A percentile compares a stretch with the other conserved stretches of the same genome.
Evolutionary conservation across 805 yeast genomes (phyloP).

Genomic region (Wickerhamomyces chambardii): DNA sequence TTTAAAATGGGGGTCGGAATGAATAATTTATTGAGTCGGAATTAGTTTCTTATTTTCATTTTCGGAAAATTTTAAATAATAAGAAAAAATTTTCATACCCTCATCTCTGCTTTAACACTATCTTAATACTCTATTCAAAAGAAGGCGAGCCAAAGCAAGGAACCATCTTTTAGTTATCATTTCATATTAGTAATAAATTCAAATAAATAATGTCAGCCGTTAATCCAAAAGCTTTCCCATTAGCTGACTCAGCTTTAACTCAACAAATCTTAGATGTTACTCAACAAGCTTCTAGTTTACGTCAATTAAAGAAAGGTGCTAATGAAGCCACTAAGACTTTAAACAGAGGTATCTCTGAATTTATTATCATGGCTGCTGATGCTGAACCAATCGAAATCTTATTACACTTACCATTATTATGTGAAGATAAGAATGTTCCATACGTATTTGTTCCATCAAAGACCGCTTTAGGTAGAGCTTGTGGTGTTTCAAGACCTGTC

Average conservation of each 20-base stretch:
- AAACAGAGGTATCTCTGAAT: slow-evolving; percentile 99
- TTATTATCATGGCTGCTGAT: slow-evolving; percentile 99
- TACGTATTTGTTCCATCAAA: slow-evolving; percentile 98
- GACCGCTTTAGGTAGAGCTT: slow-evolving; percentile 98
- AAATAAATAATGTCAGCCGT: slow-evolving; percentile 60
- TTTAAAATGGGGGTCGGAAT: too few relatives aligned
- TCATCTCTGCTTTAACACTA: neutral
- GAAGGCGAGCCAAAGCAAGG: slow-evolving; percentile 25
- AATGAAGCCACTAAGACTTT: slow-evolving; percentile 98
- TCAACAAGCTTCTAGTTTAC: slow-evolving; percentile 95
- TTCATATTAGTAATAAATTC: slow-evolving; percentile 1
- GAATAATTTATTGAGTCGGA: too few relatives aligned
- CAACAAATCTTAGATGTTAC: slow-evolving; percentile 97
- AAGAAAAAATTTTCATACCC: too few relatives aligned
- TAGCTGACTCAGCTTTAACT: slow-evolving; percentile 91
- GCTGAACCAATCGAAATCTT: slow-evolving; percentile 98
- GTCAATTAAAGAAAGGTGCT: slow-evolving; percentile 99
- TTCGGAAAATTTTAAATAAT: too few relatives aligned
- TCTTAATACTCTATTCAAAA: neutral
- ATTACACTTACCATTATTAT: slow-evolving; percentile 91
- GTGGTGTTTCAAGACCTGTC: slow-evolving; percentile 99
- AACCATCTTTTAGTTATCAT: slow-evolving; percentile 23
- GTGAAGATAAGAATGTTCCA: slow-evolving; percentile 99
- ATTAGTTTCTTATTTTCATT: too few relatives aligned
- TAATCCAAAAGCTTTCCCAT: slow-evolving; percentile 98